Evolutionary conservation across 371 early-diverging fungal species (phyloP).

Genomic region (Circinella minor): DNA sequence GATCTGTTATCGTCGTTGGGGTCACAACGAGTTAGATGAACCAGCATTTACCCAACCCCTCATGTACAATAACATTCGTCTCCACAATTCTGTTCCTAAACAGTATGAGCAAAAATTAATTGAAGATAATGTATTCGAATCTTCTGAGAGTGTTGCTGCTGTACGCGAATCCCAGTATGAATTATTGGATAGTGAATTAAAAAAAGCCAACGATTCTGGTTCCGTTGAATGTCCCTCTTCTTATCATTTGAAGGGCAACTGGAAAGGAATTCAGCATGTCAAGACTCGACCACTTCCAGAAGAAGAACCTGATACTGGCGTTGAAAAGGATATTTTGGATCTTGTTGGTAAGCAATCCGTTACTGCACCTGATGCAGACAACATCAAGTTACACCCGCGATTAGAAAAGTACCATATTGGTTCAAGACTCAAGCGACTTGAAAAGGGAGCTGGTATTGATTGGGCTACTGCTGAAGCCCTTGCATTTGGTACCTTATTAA

Average conservation of each 20-base stretch:
- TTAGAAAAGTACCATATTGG: slow-evolving; percentile 89
- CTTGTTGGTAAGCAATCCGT: slow-evolving; percentile 80
- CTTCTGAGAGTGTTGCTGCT: slow-evolving; percentile 50
- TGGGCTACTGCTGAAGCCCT: slow-evolving; percentile 98
- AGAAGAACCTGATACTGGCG: slow-evolving; percentile 60
- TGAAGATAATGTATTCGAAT: slow-evolving; percentile 36
- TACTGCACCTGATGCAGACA: slow-evolving; percentile 53
- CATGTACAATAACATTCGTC: slow-evolving; percentile 94
- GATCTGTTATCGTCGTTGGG: slow-evolving; percentile 93
- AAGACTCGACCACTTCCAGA: slow-evolving; percentile 12
- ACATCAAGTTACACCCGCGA: slow-evolving; percentile 82
- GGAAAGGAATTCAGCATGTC: slow-evolving; percentile 69
- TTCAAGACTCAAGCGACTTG: slow-evolving; percentile 72
- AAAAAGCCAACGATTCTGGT: slow-evolving; percentile 57
- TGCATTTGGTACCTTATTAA: slow-evolving; percentile 88
- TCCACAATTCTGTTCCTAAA: slow-evolving; percentile 80
- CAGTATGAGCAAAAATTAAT: slow-evolving; percentile 78
- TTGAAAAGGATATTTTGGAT: slow-evolving; percentile 56
- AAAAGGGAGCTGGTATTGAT: slow-evolving; percentile 78
- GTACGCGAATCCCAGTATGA: slow-evolving; percentile 60
- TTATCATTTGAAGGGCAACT: slow-evolving; percentile 71
- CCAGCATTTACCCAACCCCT: slow-evolving; percentile 96
- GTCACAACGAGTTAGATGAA: slow-evolving; percentile 98
- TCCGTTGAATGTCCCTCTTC: slow-evolving; percentile 22
- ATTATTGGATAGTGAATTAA: slow-evolving; percentile 62